Base-by-base conservation (phyloP, 768 basidiomycete species). In the Suillus lakei region DNA sequence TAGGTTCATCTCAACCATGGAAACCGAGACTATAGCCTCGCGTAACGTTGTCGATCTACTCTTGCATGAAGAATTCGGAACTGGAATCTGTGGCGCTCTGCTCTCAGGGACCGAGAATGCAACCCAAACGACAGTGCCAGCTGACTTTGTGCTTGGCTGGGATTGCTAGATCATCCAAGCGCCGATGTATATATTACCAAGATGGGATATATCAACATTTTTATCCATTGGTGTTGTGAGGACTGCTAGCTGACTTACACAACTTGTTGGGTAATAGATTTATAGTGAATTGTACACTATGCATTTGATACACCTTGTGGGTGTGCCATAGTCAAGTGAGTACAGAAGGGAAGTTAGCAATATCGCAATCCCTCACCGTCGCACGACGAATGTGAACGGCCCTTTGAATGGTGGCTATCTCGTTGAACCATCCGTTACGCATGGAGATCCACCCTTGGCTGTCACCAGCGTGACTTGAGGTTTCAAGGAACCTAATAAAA, bases 1-100 rank as follows among this genome's bases (percentile, higher is more conserved):
- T 66, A 92, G 92, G 38, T 86, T 94, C 70, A 91, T 96, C 54
- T 92, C 90, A 16, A 95, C 94, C 7, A 98, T 98, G 96, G 96
- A 98, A 77, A 96, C 95, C 0, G 90, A 96, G 77, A 95, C 93
- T 0, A 76, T 97, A 38, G 84, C 93, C 0, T 87, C 92, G 1
- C 87, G 94, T 38, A 96, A 96, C 74, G 83, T 91, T 44, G 92
- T 94, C 55, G 93, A 95, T 70, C 79, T 93, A 30, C 81, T 95
- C 23, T 79, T 96, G 26, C 83, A 86, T 39, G 91, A 95, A 38
- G 85, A 89, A 70, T 95, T 91, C 75, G 79, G 84, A 41, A 80
- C 86, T 0, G 84, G 89, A n/a, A 83, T 95, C 43, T 96, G 93
- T 73, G 86, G 86, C 39, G 75, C 81, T 28, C 68, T 73, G 64